Percentiles rank a stretch among this genome's conserved stretches.
These are phyloP conservation scores for Curvularia spicifera DNA, from an alignment of 2,329 filamentous ascomycete species.

Conservation along the genomic window DNA sequence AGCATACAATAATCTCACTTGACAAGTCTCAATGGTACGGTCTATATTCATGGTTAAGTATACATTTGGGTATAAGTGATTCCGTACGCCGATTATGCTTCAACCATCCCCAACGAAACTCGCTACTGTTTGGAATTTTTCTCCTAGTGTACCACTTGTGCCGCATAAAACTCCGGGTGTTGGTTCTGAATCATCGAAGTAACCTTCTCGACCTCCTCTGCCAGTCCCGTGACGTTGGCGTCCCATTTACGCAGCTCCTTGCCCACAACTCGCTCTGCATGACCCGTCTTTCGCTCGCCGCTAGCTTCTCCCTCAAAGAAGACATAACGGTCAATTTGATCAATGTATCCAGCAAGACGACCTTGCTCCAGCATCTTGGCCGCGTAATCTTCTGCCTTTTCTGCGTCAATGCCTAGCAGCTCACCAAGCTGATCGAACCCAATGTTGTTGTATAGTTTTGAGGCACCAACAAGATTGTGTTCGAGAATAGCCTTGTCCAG, in stretches of 20 bases:
- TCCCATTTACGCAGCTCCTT: constrained; percentile 87
- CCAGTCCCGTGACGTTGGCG: constrained; percentile 80
- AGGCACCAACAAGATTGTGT: constrained; percentile 90
- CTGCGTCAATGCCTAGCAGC: constrained; percentile 77
- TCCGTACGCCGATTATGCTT: constrained; percentile 12
- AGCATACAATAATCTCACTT: no score
- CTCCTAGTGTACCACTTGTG: constrained; percentile 47
- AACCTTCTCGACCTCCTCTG: constrained; percentile 88
- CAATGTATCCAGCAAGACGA: constrained; percentile 83
- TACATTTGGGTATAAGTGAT: constrained; percentile 14
- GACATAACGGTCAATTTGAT: constrained; percentile 89
- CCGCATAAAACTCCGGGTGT: constrained; percentile 67
- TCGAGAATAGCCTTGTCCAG: constrained; percentile 92
- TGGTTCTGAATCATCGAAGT: constrained; percentile 80
- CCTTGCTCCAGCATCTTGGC: constrained; percentile 96
- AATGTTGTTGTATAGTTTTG: constrained; percentile 62
- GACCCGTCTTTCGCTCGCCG: constrained; percentile 70
- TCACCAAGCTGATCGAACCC: constrained; percentile 71
- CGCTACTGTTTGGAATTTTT: neutral
- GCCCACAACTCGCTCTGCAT: constrained; percentile 65
- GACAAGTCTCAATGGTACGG: neutral
- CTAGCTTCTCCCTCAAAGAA: constrained; percentile 83
- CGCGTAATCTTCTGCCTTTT: constrained; percentile 88
- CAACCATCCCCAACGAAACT: neutral
- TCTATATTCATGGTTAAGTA: constrained; percentile 10